Conservation (phyloP, 345 rosid genomes). For the Populus alba region DNA sequence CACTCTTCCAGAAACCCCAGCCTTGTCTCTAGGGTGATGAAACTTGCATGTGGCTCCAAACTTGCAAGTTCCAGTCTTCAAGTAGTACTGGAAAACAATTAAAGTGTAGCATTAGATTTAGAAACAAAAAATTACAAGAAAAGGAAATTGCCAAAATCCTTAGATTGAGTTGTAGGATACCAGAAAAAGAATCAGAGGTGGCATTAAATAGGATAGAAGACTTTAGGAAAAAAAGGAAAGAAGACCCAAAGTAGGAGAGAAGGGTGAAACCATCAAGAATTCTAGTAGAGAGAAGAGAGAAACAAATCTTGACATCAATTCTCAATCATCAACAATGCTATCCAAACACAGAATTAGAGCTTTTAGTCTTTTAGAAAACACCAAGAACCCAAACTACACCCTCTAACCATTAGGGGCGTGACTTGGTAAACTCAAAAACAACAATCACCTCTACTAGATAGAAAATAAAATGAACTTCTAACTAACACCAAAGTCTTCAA, state of each 20-base stretch:
- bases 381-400: not conserved
- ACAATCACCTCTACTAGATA: not conserved
- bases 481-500: not conserved
- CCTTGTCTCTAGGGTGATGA: slow-evolving; percentile 96
- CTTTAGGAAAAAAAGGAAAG: not conserved
- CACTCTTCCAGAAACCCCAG: slow-evolving; percentile 88
- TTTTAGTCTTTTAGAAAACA: not conserved
- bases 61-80: slow-evolving; percentile 99
- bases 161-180: not conserved
- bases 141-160: not conserved
- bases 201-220: not conserved
- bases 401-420: not conserved
- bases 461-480: not conserved
- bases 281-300: not conserved
- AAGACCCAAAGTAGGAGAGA: not conserved
- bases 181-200: not conserved
- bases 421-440: no score
- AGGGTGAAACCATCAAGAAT: not conserved
- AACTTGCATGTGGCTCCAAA: slow-evolving; percentile 99
- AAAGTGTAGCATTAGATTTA: slow-evolving; percentile 10
- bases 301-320: not conserved
- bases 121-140: not conserved
- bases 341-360: not conserved
- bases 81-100: slow-evolving; percentile 61
- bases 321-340: not conserved